A percentile compares a stretch with the other conserved stretches of the same genome.
Conservation (phyloP, 1,284 basidiomycete species). For the Sanghuangporus weigelae region DNA sequence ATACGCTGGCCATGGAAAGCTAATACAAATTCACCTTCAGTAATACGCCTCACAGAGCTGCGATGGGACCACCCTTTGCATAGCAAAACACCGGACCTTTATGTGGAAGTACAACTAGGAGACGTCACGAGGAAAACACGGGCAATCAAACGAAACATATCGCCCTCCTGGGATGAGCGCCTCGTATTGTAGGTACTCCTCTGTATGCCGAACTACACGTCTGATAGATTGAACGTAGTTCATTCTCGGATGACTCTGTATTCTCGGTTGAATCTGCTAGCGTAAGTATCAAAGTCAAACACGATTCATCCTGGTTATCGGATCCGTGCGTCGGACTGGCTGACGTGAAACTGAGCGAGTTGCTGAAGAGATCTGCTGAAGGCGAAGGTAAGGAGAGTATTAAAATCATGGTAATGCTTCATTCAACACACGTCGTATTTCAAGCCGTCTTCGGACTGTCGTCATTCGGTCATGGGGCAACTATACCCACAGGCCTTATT, state of each 20-base stretch:
- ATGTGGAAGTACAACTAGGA: background rate
- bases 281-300: background rate
- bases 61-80: background rate
- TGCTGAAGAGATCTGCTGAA: background rate
- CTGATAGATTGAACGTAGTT: background rate
- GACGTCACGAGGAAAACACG: background rate
- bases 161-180: background rate
- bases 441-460: background rate
- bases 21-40: background rate
- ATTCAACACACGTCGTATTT: background rate
- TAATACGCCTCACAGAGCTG: background rate
- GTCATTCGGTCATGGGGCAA: background rate
- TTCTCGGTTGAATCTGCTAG: background rate
- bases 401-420: too few relatives aligned
- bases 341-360: background rate
- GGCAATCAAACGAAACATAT: background rate
- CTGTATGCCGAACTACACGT: background rate
- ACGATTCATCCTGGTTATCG: background rate
- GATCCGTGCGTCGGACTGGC: background rate
- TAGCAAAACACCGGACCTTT: background rate
- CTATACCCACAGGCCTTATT: background rate
- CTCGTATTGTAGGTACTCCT: background rate
- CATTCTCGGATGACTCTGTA: background rate
- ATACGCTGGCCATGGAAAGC: background rate
- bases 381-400: background rate